Evolutionary conservation across 1,139 yeast species (phyloP).

Genomic region (Blastobotrys arbuscula): DNA sequence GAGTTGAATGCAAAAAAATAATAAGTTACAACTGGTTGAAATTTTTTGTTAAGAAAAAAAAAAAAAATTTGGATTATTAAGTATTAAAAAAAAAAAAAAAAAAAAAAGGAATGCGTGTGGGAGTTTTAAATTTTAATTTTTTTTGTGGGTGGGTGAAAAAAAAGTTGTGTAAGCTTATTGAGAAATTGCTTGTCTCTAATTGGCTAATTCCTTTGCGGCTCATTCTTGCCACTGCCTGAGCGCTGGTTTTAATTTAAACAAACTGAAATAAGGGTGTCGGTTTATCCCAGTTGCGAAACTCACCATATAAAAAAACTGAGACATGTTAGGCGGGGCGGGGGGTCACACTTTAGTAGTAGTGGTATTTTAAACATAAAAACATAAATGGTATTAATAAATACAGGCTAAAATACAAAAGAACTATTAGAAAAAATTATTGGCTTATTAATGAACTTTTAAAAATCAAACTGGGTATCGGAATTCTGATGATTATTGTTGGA

Average conservation of each 20-base stretch:
- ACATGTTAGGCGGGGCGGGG: no score
- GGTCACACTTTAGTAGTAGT: no score
- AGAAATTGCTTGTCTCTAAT: conserved; percentile 10
- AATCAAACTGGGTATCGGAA: background rate
- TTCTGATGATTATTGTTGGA: background rate
- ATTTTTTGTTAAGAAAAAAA: no score
- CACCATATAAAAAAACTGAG: no score
- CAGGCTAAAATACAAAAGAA: no score
- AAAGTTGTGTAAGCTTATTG: background rate
- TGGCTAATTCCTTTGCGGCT: conserved; percentile 3
- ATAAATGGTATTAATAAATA: no score
- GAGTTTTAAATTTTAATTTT: background rate
- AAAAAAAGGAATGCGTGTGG: background rate
- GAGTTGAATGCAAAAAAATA: no score
- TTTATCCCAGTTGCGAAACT: no score
- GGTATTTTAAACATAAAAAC: no score
- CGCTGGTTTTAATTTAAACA: no score
- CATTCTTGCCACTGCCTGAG: background rate
- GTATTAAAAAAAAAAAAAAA: background rate
- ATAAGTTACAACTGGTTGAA: no score
- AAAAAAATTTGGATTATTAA: background rate
- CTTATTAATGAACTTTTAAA: background rate
- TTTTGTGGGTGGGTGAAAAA: background rate
- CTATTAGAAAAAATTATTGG: background rate
- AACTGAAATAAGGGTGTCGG: no score